These are phyloP conservation scores for Ogataea ganodermae DNA, from an alignment of 805 yeast genomes.

Conservation along the genomic window DNA sequence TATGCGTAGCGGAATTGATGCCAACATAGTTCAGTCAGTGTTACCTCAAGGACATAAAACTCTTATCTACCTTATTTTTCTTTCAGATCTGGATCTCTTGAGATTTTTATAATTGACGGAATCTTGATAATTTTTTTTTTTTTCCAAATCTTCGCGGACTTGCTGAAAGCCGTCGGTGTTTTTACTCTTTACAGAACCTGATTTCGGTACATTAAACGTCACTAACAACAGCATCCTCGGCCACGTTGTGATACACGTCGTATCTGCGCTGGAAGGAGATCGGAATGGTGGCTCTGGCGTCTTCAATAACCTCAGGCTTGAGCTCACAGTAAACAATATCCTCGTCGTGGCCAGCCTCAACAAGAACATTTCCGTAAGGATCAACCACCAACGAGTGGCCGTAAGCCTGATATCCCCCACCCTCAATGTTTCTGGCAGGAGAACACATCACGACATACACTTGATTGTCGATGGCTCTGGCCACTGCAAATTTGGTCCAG, in stretches of 20 bases:
- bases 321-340: constrained; percentile 74
- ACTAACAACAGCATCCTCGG: constrained; percentile 25
- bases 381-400: constrained; percentile 68
- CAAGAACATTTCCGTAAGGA: constrained; percentile 60
- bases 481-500: constrained; percentile 74
- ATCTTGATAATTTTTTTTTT: not conserved
- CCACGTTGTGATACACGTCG: constrained; percentile 57
- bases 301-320: constrained; percentile 58
- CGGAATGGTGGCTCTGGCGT: constrained; percentile 68
- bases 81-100: too few relatives aligned
- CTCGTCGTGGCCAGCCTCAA: constrained; percentile 79
- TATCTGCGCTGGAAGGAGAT: constrained; percentile 70
- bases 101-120: too few relatives aligned
- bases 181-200: not conserved
- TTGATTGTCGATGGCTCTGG: constrained; percentile 77
- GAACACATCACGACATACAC: constrained; percentile 76
- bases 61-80: too few relatives aligned
- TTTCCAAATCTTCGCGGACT: not conserved
- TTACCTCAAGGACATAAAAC: too few relatives aligned
- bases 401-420: constrained; percentile 60
- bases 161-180: not conserved
- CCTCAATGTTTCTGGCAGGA: constrained; percentile 72
- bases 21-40: too few relatives aligned
- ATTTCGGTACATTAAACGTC: constrained; percentile 18
- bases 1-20: too few relatives aligned